These are phyloP conservation scores for Umbelopsis sp. DNA, from an alignment of 192 early-diverging fungal genomes.

Conservation along the genomic window DNA sequence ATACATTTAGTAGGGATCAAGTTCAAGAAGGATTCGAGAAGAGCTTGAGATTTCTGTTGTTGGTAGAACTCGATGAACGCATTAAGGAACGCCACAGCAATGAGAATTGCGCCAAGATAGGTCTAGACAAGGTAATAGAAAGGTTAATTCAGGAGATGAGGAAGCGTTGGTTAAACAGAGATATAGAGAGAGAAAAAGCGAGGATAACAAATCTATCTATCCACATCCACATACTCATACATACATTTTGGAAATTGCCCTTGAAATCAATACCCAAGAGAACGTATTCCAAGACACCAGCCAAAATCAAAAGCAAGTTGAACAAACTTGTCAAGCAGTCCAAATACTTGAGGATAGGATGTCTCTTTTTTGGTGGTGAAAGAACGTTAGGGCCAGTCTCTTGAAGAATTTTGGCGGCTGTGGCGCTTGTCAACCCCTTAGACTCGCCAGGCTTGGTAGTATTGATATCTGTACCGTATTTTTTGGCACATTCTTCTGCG, in stretches of 20 bases:
- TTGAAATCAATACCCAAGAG: slow-evolving; percentile 76
- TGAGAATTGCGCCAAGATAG: slow-evolving; percentile 88
- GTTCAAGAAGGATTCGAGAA: slow-evolving; percentile 89
- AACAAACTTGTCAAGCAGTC: slow-evolving; percentile 78
- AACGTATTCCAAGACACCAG: slow-evolving; percentile 82
- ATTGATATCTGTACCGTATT: slow-evolving; percentile 50
- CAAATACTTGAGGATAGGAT: slow-evolving; percentile 74
- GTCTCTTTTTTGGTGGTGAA: slow-evolving; percentile 83
- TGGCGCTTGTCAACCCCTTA: slow-evolving; percentile 62
- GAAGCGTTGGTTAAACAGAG: too few relatives aligned
- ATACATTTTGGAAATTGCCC: slow-evolving; percentile 78
- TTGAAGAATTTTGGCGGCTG: slow-evolving; percentile 64
- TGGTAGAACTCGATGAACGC: slow-evolving; percentile 94
- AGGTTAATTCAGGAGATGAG: too few relatives aligned
- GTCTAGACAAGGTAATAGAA: slow-evolving; percentile 51
- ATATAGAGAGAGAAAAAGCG: too few relatives aligned
- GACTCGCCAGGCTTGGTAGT: slow-evolving; percentile 65
- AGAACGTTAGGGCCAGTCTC: slow-evolving; percentile 84
- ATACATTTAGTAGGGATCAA: slow-evolving; percentile 87
- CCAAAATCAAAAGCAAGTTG: slow-evolving; percentile 85
- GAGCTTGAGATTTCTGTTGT: slow-evolving; percentile 84
- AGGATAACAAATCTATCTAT: neutral
- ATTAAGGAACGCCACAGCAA: slow-evolving; percentile 88
- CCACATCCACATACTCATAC: too few relatives aligned
- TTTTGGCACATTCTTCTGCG: slow-evolving; percentile 44